Conservation (phyloP, 169 alveolate species). For the Perkinsus chesapeaki region DNA sequence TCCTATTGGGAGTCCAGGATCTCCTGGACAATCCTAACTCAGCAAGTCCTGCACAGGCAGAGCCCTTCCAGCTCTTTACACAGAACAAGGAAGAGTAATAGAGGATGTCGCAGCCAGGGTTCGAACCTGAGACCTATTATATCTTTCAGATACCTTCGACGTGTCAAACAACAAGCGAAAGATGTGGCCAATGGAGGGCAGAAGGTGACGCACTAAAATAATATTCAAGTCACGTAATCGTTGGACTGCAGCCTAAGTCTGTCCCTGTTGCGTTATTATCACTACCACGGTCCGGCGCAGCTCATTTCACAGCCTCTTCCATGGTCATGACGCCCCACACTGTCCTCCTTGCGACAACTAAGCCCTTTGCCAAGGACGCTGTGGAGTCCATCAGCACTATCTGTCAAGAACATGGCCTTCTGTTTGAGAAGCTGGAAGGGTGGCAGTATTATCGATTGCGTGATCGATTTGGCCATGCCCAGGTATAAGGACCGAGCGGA, state of each 20-base stretch:
- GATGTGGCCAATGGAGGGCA: neutral
- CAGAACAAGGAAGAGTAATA: conserved; percentile 84
- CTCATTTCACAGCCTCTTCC: too few species aligned
- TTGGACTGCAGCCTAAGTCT: neutral
- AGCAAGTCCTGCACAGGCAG: conserved; percentile 94
- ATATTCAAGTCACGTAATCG: neutral
- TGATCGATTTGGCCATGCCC: neutral
- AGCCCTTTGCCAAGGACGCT: conserved; percentile 34
- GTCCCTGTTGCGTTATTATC: neutral
- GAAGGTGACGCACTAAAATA: neutral
- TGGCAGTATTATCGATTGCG: neutral
- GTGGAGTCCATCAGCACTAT: neutral
- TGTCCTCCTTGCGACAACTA: conserved; percentile 32
- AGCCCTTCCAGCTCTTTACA: conserved; percentile 82
- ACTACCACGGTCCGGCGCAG: neutral
- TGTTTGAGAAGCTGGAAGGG: neutral
- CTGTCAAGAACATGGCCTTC: neutral
- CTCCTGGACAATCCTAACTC: conserved; percentile 93
- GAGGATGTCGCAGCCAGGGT: conserved; percentile 32
- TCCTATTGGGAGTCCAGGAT: conserved; percentile 88
- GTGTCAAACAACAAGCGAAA: conserved; percentile 49
- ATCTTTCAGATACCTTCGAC: neutral
- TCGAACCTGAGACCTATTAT: neutral
- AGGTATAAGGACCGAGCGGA: neutral
- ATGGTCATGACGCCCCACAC: conserved; percentile 11